Percentiles rank a stretch among this genome's conserved stretches.
These are phyloP conservation scores for Myxozyma neglecta DNA, from an alignment of 805 yeast species.

Conservation along the genomic window DNA sequence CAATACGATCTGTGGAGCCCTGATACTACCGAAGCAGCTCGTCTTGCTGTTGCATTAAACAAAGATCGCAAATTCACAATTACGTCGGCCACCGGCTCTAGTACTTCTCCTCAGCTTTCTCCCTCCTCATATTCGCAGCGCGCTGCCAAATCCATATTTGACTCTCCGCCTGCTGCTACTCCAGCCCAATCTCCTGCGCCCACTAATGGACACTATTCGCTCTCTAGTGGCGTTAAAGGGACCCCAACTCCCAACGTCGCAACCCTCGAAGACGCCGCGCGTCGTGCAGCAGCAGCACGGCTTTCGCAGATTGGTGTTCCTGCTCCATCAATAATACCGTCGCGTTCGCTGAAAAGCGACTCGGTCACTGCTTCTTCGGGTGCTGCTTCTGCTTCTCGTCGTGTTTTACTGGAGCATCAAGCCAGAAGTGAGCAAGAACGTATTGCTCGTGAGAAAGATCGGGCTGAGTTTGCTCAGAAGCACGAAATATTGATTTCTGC, in stretches of 20 bases:
- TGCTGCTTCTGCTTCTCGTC: constrained; percentile 19
- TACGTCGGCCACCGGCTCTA: constrained; percentile 24
- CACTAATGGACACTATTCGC: constrained; percentile 8
- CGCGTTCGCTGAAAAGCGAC: not conserved
- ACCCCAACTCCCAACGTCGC: constrained; percentile 10
- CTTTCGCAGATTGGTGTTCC: constrained; percentile 23
- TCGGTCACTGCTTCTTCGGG: constrained; percentile 1
- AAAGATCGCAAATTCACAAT: constrained; percentile 47
- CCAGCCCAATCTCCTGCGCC: not conserved
- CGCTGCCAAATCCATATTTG: constrained; percentile 14
- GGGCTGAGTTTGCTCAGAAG: constrained; percentile 7
- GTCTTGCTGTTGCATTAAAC: constrained; percentile 53
- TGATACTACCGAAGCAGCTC: constrained; percentile 56
- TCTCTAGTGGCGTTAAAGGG: constrained; percentile 4
- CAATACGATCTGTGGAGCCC: constrained; percentile 38
- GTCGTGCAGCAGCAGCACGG: constrained; percentile 18
- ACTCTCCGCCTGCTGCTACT: not conserved
- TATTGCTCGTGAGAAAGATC: constrained; percentile 4
- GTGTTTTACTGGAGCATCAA: constrained; percentile 21
- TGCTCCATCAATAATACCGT: constrained; percentile 9
- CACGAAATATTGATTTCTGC: constrained; percentile 48
- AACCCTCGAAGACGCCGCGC: constrained; percentile 21
- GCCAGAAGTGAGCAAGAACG: constrained; percentile 6
- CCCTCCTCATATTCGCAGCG: constrained; percentile 3
- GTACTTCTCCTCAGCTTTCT: not conserved